Evolutionary conservation across 176 grass and related monocot genomes (phyloP).

Genomic region (Stipa capillata): DNA sequence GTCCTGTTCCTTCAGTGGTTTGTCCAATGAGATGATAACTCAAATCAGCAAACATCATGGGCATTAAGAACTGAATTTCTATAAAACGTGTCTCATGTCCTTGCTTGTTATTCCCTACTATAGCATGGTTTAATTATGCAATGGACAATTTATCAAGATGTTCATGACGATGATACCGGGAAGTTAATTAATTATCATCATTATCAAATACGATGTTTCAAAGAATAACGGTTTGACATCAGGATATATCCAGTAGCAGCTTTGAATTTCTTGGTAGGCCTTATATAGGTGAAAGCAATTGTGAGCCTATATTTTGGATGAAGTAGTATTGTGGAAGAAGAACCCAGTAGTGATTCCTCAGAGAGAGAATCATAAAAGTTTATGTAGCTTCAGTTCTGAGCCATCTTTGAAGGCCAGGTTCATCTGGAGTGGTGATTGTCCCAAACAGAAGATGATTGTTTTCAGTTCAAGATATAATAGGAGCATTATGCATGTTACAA

Average conservation of each 20-base stretch:
- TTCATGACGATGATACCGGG: background rate
- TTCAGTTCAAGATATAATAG: background rate
- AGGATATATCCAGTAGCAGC: background rate
- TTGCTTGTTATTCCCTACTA: background rate
- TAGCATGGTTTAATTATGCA: background rate
- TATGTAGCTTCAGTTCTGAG: background rate
- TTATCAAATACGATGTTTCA: background rate
- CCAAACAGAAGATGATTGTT: background rate
- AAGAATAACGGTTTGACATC: background rate
- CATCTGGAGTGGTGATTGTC: background rate
- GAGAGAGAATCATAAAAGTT: background rate
- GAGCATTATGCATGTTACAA: background rate
- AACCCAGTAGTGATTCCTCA: background rate
- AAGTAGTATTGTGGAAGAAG: background rate
- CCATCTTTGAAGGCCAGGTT: background rate
- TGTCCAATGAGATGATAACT: background rate
- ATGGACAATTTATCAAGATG: background rate
- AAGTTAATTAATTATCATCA: background rate
- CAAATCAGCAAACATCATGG: background rate
- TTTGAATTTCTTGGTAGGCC: background rate
- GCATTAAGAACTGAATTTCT: background rate
- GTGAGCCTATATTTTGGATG: background rate
- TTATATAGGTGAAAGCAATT: background rate
- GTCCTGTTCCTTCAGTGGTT: too few relatives aligned
- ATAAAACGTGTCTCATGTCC: background rate